These are phyloP conservation scores for Leucocoprinus sp. DNA, from an alignment of 768 basidiomycete genomes.

Conservation along the genomic window DNA sequence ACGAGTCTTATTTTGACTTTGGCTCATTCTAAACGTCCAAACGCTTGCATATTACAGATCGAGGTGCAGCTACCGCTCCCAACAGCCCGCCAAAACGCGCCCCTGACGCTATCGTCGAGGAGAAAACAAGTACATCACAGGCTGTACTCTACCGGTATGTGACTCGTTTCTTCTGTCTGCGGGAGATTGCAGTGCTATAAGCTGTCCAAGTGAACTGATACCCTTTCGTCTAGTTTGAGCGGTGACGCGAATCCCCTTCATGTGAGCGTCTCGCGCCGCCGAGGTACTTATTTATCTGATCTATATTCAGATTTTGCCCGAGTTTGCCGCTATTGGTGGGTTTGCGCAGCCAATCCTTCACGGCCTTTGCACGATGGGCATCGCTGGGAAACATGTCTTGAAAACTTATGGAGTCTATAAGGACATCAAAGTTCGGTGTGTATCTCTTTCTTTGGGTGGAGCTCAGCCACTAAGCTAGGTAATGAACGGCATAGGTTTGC, in stretches of 20 bases:
- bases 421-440: slow-evolving; percentile 92
- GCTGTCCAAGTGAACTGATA: background rate
- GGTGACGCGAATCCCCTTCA: slow-evolving; percentile 92
- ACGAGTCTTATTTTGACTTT: background rate
- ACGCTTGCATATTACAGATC: slow-evolving; percentile 43
- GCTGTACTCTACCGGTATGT: slow-evolving; percentile 86
- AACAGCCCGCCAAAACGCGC: slow-evolving; percentile 76
- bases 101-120: slow-evolving; percentile 83
- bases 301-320: slow-evolving; percentile 68
- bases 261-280: slow-evolving; percentile 31
- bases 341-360: slow-evolving; percentile 88
- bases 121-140: slow-evolving; percentile 74
- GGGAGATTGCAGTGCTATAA: background rate
- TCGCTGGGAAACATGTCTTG: slow-evolving; percentile 86
- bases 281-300: background rate
- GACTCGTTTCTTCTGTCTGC: background rate
- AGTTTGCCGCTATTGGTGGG: slow-evolving; percentile 92
- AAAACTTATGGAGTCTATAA: slow-evolving; percentile 79
- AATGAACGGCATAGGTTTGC: slow-evolving; percentile 49
- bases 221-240: slow-evolving; percentile 51
- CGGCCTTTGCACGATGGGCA: slow-evolving; percentile 88
- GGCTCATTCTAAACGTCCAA: background rate
- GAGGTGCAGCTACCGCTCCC: slow-evolving; percentile 77
- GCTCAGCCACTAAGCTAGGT: background rate
- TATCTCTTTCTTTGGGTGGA: background rate